Percentiles rank a stretch among this genome's conserved stretches.
These are phyloP conservation scores for Macadamia tetraphylla DNA, from an alignment of 164 flowering plant species.

Conservation along the genomic window DNA sequence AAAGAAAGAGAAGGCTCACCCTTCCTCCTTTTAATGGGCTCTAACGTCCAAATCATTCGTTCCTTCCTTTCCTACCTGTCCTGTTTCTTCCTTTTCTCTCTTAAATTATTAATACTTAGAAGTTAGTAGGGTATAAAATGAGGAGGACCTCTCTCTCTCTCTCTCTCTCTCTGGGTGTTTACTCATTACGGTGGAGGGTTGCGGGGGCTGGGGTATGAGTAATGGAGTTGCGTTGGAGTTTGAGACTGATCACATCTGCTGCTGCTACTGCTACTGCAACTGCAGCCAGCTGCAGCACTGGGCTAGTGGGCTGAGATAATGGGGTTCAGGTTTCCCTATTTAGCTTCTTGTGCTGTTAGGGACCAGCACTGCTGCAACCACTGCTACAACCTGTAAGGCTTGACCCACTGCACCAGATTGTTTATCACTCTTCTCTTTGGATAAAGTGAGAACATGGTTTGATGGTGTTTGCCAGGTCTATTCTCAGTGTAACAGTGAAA, in stretches of 20 bases:
- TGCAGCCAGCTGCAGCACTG: background rate
- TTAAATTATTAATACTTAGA: no score
- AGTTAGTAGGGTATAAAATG: no score
- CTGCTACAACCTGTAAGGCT: no score
- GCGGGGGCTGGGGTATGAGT: background rate
- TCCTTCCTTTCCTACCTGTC: background rate
- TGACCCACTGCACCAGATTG: no score
- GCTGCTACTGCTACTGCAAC: background rate
- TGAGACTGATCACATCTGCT: background rate
- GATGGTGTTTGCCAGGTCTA: background rate
- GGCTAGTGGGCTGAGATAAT: background rate
- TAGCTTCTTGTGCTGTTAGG: background rate
- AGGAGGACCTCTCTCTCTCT: no score
- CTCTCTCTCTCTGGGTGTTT: no score
- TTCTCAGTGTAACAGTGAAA: background rate
- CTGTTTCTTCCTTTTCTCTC: no score
- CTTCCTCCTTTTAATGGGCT: conserved; percentile 11
- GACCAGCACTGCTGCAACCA: no score
- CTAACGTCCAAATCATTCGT: background rate
- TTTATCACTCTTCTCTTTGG: background rate
- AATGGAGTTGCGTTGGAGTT: background rate
- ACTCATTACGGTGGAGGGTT: no score
- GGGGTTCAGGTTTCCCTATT: background rate
- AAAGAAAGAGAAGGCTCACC: background rate
- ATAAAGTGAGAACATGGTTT: background rate